A percentile compares a stretch with the other conserved stretches of the same genome.
Evolutionary conservation across 2,329 filamentous ascomycete species (phyloP).

Genomic region (Geosmithia putterillii): DNA sequence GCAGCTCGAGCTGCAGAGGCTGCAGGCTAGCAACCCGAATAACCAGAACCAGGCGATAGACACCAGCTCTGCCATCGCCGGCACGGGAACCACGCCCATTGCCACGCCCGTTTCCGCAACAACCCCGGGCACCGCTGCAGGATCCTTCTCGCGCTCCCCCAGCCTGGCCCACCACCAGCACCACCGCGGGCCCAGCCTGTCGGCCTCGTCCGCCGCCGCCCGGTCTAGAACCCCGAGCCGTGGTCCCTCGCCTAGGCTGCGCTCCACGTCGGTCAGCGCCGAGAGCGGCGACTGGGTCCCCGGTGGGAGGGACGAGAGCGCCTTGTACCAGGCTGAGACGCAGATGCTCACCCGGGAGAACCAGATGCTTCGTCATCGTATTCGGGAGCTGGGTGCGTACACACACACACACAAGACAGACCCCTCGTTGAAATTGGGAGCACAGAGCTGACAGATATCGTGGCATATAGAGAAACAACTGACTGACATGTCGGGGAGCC

Average conservation of each 20-base stretch:
- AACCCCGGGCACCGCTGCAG: constrained; percentile 16
- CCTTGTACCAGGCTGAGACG: constrained; percentile 74
- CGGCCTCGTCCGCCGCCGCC: constrained; percentile 11
- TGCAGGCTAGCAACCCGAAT: constrained; percentile 33
- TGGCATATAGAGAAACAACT: constrained; percentile 38
- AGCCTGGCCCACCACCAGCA: constrained; percentile 35
- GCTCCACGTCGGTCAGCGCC: constrained; percentile 44
- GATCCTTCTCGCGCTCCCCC: constrained; percentile 39
- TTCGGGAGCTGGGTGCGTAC: constrained; percentile 61
- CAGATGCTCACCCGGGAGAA: constrained; percentile 69
- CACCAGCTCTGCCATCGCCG: background rate
- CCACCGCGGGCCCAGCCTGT: constrained; percentile 41
- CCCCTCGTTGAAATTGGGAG: no score
- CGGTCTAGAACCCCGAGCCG: constrained; percentile 48
- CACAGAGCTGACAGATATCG: background rate
- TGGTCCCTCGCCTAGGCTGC: constrained; percentile 42
- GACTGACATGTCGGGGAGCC: constrained; percentile 23
- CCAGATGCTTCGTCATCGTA: constrained; percentile 67
- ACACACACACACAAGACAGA: no score
- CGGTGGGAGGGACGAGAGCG: constrained; percentile 55
- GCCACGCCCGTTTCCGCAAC: constrained; percentile 25
- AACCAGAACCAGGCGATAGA: constrained; percentile 6
- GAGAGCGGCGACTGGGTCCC: constrained; percentile 43
- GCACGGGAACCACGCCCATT: background rate
- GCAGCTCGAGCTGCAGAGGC: constrained; percentile 55